Evolutionary conservation across 495 filamentous ascomycete genomes (phyloP), one percentile per base, ranked within the genome.

Genomic region (Thozetella sp.): DNA sequence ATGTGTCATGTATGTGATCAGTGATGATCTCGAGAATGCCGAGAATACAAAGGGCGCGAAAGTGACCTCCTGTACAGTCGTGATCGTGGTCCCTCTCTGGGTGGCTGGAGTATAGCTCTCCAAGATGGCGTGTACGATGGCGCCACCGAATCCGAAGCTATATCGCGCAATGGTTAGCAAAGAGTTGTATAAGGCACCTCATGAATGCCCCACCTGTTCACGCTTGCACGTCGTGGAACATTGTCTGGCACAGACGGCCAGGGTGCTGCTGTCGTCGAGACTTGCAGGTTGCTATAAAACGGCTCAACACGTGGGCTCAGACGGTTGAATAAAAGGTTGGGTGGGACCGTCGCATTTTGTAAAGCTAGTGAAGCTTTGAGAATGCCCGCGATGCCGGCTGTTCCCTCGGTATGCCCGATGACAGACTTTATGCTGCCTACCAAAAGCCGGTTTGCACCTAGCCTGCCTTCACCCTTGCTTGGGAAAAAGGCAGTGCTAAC

Each of bases 371-470:
- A 72, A 0, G 80, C 78, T 68, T 89, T 89, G 2, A 90, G 67
- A 0, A 89, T 22, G 1, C 79, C 79, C 1, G 89, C 88, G 25
- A 90, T 48, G 2, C 88, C 88, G 11, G 86, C 86, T 1, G 81
- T 75, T 1, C 80, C 86, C 54, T 87, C 84, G 0, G 78, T 81
- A 60, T 87, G 84, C 19, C 23, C 24, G 19, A 50, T 25, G 52
- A 54, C n/a, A 13, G 43, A 56, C 61, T 22, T 51, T 24, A 13
- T 22, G 11, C 25, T 30, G 4, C 20, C 25, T 13, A 48, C 43
- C 12, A 48, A 19, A n/a, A 48, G 9, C 43, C 3, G 9, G 10
- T 48, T 3, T 4, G 43, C 12, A 19, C n/a, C 43, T 3, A 15
- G 4, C 17, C 30, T 17, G 17, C 9, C 6, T 15, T 48, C 43